Base-by-base conservation (phyloP, 805 yeast species). In the Debaryomyces prosopidis region DNA sequence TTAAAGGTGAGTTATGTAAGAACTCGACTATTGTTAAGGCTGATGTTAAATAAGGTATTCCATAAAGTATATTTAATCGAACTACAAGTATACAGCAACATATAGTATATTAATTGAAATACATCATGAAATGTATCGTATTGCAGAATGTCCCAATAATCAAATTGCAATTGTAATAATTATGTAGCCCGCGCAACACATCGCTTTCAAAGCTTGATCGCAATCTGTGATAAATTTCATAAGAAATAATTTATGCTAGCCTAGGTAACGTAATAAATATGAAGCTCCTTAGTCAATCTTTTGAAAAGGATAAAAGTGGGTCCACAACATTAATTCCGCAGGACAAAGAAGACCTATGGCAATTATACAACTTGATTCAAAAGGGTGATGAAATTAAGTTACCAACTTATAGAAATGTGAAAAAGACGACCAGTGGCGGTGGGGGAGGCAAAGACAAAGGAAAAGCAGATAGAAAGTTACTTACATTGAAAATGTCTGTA, bases 311-410 rank as follows among this genome's bases (percentile, higher is more conserved):
- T 51, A 70, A 76, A 41, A 76, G 85, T 46, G 95, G 92, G 5
- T 66, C 76, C 2, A 73, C 89, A 16, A 75, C 87, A 0, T 62
- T 92, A 16, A 69, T 82, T 3, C 91, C 97, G 0, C 87, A 91
- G 57, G 98, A 94, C 56, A 81, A 86, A 39, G 97, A 92, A 55
- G 99, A 92, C 63, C 72, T 94, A 49, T 94, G 97, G 89, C 83
- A 87, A 19, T 60, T 89, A 3, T 89, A 89, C 70, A 94, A 92
- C 58, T 69, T 94, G 19, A 74, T 94, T 2, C 84, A 82, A 40
- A 79, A 80, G 44, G 87, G 85, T 16, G 98, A 94, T 66, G 84
- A 80, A 51, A 74, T 92, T 4, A 80, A 81, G 46, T 69, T 91
- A 44, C 76, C 77, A 48, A 87, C 96, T 9, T 69, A 76, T 52